Evolutionary conservation across 2,329 filamentous ascomycete genomes (phyloP), one percentile per base, ranked within the genome.

Genomic region (Fusarium sp.): DNA sequence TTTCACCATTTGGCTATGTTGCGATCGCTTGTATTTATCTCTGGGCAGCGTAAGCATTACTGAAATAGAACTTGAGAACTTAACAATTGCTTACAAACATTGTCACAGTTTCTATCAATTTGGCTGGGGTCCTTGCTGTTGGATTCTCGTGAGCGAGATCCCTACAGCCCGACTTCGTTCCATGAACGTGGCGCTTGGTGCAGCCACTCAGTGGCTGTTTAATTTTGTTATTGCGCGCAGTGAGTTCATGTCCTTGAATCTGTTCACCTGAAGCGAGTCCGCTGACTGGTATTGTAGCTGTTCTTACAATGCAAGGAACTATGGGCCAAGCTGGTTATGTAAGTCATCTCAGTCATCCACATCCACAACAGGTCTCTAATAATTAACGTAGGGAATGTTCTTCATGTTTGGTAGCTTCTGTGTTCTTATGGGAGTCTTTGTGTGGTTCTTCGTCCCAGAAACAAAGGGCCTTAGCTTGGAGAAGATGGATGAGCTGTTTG

Each of bases 21-120:
- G 90, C 91, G 3, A 85, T 93, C 3, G 85, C 90, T 31, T 91
- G 88, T 76, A 91, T 93, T 62, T 93, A 90, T 80, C 82, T 93
- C 17, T 93, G 92, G 78, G 91, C 90, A 0, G 86, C 76, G 75
- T 80, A 71, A 72, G 79, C 75, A 24, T 42, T 6, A 46, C 10
- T 10, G 47, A 13, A 19, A 28, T 47, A 5, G 19, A 13, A 33
- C 21, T 7, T 6, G 7, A n/a, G 26, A 19, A 4, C 24, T 17
- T 36, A 28, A 31, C 53, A 69, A 55, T 84, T 4, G n/a, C 26
- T 28, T 8, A 28, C 26, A 9, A 8, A 28, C 21, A 6, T 28
- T 8, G 15, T 6, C 21, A 58, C 24, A 79, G 76, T 8, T 87
- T 89, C 78, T 93, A 91, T 82, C 88, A 91, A 70, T 88, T 89